Conservation (phyloP, 208 protist species). For the Trypanosoma conorhini region DNA sequence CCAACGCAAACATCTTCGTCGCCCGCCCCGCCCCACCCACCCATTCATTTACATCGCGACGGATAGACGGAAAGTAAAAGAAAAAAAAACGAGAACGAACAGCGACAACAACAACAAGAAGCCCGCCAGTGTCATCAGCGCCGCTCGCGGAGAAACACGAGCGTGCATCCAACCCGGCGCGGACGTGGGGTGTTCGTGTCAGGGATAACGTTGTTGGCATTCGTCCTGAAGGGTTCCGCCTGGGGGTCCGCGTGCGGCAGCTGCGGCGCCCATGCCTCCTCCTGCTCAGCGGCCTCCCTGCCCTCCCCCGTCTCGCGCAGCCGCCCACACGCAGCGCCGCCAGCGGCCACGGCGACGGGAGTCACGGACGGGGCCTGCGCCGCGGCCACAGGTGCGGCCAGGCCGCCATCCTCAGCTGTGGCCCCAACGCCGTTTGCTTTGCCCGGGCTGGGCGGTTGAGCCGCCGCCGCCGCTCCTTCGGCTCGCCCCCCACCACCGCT, state of each 20-base stretch:
- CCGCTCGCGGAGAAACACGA: constrained; percentile 17
- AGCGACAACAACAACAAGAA: neutral
- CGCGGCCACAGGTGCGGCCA: no score
- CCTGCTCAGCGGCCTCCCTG: neutral
- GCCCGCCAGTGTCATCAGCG: neutral
- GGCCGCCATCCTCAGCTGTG: neutral
- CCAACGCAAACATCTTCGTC: no score
- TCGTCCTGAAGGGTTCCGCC: neutral
- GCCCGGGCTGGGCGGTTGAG: neutral
- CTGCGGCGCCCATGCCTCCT: neutral
- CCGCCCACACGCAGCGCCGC: no score
- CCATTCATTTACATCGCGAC: neutral
- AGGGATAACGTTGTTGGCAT: neutral
- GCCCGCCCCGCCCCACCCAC: neutral
- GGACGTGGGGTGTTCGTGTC: neutral
- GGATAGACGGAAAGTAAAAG: constrained; percentile 13
- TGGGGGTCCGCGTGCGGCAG: neutral
- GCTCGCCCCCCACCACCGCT: neutral
- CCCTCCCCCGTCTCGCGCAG: neutral
- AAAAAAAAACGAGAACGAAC: constrained; percentile 7
- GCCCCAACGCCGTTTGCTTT: neutral
- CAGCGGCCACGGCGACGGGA: no score
- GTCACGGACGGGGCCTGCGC: no score
- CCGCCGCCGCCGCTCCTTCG: neutral
- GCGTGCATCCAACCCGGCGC: neutral